Base-by-base conservation (phyloP, 2,329 filamentous ascomycete genomes). In the Basipetospora chlamydospora region DNA sequence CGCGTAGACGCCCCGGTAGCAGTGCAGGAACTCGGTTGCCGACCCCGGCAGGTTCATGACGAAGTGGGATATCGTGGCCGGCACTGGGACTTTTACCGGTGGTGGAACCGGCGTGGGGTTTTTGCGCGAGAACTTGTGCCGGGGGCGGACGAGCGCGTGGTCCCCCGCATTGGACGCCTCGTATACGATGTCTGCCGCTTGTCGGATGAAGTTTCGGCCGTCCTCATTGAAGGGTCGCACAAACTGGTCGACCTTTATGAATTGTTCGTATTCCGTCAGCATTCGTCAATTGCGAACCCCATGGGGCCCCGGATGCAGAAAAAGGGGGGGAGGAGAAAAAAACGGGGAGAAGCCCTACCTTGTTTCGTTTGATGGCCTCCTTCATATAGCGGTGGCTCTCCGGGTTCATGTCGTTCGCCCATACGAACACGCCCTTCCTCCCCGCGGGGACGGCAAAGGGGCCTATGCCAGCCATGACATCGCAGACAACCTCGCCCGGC, bases 41-140 rank as follows among this genome's bases (percentile, higher is more conserved):
- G 77, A 81, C 2, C 87, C 90, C 1, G 90, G 90, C 12, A 98
- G 77, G 58, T 98, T 98, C 84, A 98, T 95, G 45, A 96, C 81
- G 55, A 87, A 98, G 61, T 96, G 90, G n/a, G 77, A 70, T 53
- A 96, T 83, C 26, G 78, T 77, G 3, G 68, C 67, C 3, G 88
- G 88, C 31, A 86, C 65, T 9, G 64, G 60, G 20, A 74, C 51
- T 42, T 49, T 57, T 43, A 48, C 47, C 4, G 59, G 59, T 3
- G 52, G 52, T 11, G 56, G 52, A 15, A 50, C 49, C 12, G 56
- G 52, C 12, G 39, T 39, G 6, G 31, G 31, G 3, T 35, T 26
- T 51, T 46, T 60, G 37, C 57, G 59, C 9, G 59, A 55, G n/a
- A 39, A 30, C 49, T 66, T 74, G 28, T 49, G 49, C 39, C 52